Conservation (phyloP, 176 grass and related monocot genomes). For the Phyllostachys edulis region DNA sequence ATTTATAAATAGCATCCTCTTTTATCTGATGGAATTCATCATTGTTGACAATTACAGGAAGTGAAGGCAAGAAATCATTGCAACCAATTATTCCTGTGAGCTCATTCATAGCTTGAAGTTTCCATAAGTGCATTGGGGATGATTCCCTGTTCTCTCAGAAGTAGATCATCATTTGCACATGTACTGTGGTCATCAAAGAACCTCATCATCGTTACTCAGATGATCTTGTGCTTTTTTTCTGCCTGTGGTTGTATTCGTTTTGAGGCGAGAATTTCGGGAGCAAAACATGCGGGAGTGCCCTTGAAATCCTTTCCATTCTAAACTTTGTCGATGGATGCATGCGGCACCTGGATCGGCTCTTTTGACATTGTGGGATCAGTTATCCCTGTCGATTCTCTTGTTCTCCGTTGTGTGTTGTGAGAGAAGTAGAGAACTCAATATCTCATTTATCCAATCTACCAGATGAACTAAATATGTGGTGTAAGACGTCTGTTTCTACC, state of each 20-base stretch:
- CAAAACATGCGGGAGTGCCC: conserved; percentile 23
- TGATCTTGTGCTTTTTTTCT: conserved; percentile 30
- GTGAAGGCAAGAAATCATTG: conserved; percentile 27
- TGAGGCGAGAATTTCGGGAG: conserved; percentile 34
- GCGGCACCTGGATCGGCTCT: neutral
- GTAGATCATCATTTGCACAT: conserved; percentile 30
- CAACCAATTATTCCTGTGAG: conserved; percentile 10
- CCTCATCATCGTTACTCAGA: conserved; percentile 23
- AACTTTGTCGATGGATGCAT: conserved; percentile 34
- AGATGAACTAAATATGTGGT: conserved; percentile 29
- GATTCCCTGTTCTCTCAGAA: conserved; percentile 18
- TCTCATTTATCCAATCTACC: conserved; percentile 14
- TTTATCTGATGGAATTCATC: conserved; percentile 25
- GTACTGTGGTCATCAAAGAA: conserved; percentile 10
- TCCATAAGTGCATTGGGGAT: conserved; percentile 20
- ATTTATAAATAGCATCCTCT: neutral
- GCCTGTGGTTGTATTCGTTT: conserved; percentile 42
- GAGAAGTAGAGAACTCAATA: conserved; percentile 8
- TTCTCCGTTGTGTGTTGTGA: conserved; percentile 37
- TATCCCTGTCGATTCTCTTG: conserved; percentile 30
- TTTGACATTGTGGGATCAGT: conserved; percentile 25
- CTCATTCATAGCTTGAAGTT: conserved; percentile 28
- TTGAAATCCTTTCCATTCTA: conserved; percentile 33
- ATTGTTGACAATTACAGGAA: conserved; percentile 41
- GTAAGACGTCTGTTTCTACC: conserved; percentile 5